Conservation (phyloP, 208 protist genomes). For the Trypanosoma conorhini region DNA sequence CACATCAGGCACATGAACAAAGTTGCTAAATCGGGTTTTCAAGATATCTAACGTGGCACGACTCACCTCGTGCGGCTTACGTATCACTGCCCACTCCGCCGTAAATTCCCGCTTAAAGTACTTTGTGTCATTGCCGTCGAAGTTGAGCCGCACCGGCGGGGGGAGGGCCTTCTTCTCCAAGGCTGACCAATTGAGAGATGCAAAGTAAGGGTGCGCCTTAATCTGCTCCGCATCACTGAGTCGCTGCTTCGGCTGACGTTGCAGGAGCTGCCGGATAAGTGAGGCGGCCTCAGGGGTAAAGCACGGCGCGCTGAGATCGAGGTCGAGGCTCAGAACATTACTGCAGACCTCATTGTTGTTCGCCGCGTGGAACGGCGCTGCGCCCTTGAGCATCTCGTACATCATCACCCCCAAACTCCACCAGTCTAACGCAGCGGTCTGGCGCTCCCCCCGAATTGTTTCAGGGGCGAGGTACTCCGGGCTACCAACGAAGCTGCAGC, state of each 20-base stretch:
- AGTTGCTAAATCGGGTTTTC: conserved; percentile 66
- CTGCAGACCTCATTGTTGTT: conserved; percentile 85
- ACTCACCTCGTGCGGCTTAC: conserved; percentile 34
- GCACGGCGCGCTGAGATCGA: conserved; percentile 38
- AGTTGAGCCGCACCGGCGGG: conserved; percentile 50
- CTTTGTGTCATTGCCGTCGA: conserved; percentile 50
- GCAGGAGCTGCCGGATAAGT: conserved; percentile 62
- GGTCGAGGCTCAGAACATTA: conserved; percentile 58
- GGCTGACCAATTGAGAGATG: conserved; percentile 64
- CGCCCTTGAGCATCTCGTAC: conserved; percentile 94
- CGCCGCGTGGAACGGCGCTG: conserved; percentile 91
- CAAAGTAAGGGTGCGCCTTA: conserved; percentile 74
- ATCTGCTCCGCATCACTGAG: conserved; percentile 44
- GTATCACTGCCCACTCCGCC: conserved; percentile 74
- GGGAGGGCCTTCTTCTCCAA: conserved; percentile 43
- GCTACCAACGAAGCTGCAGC: conserved; percentile 90
- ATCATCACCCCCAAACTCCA: conserved; percentile 96
- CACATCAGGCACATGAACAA: conserved; percentile 34
- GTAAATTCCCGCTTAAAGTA: conserved; percentile 83
- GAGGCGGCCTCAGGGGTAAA: conserved; percentile 62
- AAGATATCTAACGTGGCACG: conserved; percentile 58
- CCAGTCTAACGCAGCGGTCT: conserved; percentile 97
- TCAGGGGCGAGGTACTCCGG: conserved; percentile 93
- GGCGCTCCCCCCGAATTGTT: conserved; percentile 79
- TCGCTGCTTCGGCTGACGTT: conserved; percentile 44